Evolutionary conservation across 1,284 basidiomycete genomes (phyloP).

Genomic region (Tetrapyrgos nigripes): DNA sequence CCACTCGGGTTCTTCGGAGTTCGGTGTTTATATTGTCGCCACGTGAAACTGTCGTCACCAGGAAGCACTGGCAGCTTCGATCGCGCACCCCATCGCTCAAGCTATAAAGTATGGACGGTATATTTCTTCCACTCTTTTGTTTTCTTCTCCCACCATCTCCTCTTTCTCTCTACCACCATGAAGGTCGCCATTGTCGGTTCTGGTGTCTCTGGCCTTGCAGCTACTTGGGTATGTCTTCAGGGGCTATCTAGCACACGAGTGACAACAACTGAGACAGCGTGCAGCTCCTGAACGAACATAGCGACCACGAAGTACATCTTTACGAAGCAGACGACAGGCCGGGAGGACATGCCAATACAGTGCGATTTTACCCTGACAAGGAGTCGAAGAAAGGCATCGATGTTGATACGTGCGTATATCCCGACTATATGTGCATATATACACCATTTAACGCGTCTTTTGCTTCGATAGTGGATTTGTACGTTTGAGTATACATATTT

Average conservation of each 20-base stretch:
- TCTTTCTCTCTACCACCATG: conserved; percentile 41
- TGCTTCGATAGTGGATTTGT: conserved; percentile 55
- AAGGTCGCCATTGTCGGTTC: conserved; percentile 82
- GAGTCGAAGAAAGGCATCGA: conserved; percentile 46
- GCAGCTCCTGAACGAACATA: conserved; percentile 70
- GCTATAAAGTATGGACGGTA: no score
- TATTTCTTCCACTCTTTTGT: no score
- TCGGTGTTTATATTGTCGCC: neutral
- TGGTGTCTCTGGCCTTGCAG: conserved; percentile 79
- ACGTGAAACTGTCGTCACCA: neutral
- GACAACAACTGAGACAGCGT: neutral
- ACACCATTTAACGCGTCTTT: conserved; percentile 9
- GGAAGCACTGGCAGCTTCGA: no score
- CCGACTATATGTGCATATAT: neutral
- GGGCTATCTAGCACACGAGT: neutral
- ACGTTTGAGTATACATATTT: conserved; percentile 25
- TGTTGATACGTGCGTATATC: conserved; percentile 69
- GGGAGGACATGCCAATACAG: conserved; percentile 85
- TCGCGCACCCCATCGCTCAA: neutral
- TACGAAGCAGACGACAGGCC: conserved; percentile 75
- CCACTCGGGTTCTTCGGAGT: no score
- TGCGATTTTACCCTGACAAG: conserved; percentile 55
- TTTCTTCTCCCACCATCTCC: no score
- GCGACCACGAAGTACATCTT: conserved; percentile 80
- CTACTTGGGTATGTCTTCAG: conserved; percentile 80